Evolutionary conservation across 305 asterid genomes (phyloP).

Genomic region (Petunia hybrid): DNA sequence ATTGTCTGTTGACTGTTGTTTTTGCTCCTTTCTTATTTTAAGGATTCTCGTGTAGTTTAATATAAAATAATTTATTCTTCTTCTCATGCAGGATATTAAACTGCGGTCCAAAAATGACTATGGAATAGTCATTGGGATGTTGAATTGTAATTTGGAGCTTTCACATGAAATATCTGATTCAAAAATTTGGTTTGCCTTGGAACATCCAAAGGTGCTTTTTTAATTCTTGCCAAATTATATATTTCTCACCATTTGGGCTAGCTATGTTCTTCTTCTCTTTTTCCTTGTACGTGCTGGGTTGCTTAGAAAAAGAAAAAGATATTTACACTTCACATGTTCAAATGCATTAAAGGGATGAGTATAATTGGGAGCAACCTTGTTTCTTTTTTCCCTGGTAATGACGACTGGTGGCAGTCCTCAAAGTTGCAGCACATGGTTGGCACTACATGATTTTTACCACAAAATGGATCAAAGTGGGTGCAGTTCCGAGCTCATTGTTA

Average conservation of each 20-base stretch:
- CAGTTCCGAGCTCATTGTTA: constrained; percentile 5
- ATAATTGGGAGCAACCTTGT: neutral
- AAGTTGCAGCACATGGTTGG: neutral
- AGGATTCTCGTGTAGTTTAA: neutral
- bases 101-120: constrained; percentile 65
- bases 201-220: constrained; percentile 81
- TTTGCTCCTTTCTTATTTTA: constrained; percentile 26
- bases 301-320: neutral
- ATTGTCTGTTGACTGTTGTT: neutral
- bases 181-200: constrained; percentile 69
- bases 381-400: neutral
- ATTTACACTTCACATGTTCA: constrained; percentile 16
- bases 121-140: constrained; percentile 66
- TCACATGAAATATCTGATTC: constrained; percentile 63
- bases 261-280: neutral
- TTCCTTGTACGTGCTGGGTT: neutral
- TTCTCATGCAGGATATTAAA: constrained; percentile 52
- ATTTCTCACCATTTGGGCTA: constrained; percentile 17
- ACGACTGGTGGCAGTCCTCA: constrained; percentile 12
- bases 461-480: constrained; percentile 7
- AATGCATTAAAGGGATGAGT: constrained; percentile 13
- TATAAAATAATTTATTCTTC: neutral
- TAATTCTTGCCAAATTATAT: constrained; percentile 12
- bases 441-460: constrained; percentile 25
- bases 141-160: constrained; percentile 59